These are phyloP conservation scores for Yamadazyma diddensiae DNA, from an alignment of 1,139 yeast genomes.

Conservation along the genomic window DNA sequence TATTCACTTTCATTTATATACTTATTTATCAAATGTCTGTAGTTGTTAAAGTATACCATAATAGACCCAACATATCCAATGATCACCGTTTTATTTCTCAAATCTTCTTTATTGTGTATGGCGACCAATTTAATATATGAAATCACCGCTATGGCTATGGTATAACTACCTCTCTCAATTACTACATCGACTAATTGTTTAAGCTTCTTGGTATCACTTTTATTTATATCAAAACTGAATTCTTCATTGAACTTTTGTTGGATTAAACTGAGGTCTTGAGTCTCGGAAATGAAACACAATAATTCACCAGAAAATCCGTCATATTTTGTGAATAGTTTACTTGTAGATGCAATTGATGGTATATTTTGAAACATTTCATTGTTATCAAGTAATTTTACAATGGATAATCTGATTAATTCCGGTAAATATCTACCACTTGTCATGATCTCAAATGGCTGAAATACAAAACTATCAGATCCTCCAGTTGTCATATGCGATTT, in stretches of 20 bases:
- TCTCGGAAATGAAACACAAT: conserved; percentile 37
- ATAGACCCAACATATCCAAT: conserved; percentile 49
- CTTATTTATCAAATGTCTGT: conserved; percentile 28
- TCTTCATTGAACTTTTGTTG: conserved; percentile 18
- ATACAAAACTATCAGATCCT: conserved; percentile 31
- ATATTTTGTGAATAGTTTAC: conserved; percentile 19
- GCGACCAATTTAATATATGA: conserved; percentile 34
- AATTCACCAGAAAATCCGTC: conserved; percentile 43
- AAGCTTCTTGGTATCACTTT: conserved; percentile 26
- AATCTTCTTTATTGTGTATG: conserved; percentile 25
- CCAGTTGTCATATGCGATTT: conserved; percentile 29
- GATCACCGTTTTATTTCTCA: conserved; percentile 19
- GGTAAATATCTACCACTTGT: conserved; percentile 57
- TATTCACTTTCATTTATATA: conserved; percentile 30
- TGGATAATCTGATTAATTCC: conserved; percentile 45
- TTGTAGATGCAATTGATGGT: conserved; percentile 3
- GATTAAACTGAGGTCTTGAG: conserved; percentile 21
- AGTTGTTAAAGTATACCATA: conserved; percentile 33
- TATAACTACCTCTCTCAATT: conserved; percentile 38
- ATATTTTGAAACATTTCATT: conserved; percentile 27
- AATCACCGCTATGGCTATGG: conserved; percentile 37
- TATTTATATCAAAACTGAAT: conserved; percentile 22
- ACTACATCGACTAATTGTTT: conserved; percentile 28
- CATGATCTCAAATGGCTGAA: conserved; percentile 56
- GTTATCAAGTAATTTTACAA: conserved; percentile 31